Evolutionary conservation across 129 eudicot genomes (phyloP).

Genomic region (Centella asiatica): DNA sequence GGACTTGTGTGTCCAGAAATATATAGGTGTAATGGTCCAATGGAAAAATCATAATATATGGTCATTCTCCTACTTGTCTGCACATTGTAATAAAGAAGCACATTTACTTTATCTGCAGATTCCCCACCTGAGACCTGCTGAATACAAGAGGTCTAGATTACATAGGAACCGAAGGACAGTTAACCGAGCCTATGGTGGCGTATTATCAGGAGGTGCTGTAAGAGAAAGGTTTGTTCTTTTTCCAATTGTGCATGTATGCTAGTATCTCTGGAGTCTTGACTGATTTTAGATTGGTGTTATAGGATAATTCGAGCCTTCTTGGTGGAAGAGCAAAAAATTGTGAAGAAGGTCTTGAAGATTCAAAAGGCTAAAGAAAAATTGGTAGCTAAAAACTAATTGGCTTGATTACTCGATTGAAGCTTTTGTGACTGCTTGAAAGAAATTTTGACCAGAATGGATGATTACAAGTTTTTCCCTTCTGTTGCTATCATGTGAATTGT

Average conservation of each 20-base stretch:
- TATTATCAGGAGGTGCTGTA: no score
- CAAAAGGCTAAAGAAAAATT: conserved; percentile 62
- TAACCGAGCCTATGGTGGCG: conserved; percentile 62
- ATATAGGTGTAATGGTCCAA: no score
- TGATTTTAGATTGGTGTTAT: background rate
- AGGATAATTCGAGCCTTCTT: conserved; percentile 61
- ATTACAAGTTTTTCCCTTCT: conserved; percentile 33
- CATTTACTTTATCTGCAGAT: conserved; percentile 24
- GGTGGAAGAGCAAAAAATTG: conserved; percentile 63
- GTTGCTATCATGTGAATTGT: conserved; percentile 21
- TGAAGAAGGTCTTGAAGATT: conserved; percentile 61
- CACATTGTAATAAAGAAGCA: no score
- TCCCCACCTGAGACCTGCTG: conserved; percentile 72
- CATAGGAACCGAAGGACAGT: conserved; percentile 60
- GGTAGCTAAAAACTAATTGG: conserved; percentile 42
- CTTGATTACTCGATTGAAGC: conserved; percentile 2
- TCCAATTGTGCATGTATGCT: no score
- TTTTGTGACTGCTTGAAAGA: conserved; percentile 24
- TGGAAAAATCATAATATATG: no score
- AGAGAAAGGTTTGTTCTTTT: conserved; percentile 43
- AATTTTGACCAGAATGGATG: conserved; percentile 34
- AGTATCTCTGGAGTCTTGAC: background rate
- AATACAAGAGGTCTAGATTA: conserved; percentile 44
- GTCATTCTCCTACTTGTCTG: no score
- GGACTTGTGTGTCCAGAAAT: no score